Base-by-base conservation (phyloP, 345 rosid genomes). In the Draba incana region DNA sequence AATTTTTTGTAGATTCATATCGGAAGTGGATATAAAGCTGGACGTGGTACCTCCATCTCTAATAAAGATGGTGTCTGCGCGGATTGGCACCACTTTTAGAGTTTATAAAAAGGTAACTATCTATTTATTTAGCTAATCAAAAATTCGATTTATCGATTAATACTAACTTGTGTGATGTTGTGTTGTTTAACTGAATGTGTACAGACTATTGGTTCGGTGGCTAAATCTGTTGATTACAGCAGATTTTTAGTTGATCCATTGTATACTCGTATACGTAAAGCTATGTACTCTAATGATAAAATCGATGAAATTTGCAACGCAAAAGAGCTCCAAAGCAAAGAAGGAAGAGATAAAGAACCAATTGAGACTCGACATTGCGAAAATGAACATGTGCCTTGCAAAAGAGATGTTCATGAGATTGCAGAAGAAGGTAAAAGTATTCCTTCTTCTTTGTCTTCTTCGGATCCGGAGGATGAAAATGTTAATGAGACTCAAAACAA, bases 11-110 rank as follows among this genome's bases (percentile, higher is more conserved):
- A 94, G 99, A 84, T 82, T 84, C 12, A 88, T 94, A 28, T 84
- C 83, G 38, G 87, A 69, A 64, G 25, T 94, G 78, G 97, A 94
- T 84, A 52, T 88, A 70, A 94, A 91, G 92, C 66, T 94, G 77
- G 97, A 91, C 50, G 82, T 93, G 61, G 84, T 91, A 20, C 97
- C 97, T 64, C 88, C 97, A 35, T 77, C 85, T 60, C 88, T 93
- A 24, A 81, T 93, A 54, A 93, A 93, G 76, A 88, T 93, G 31
- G 78, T 88, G 64, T 79, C 97, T 16, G 87, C 97, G 79, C 97
- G 91, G 82, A 41, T 91, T 2, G 96, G 96, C 59, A 85, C 78
- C 75, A 91, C 97, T 69, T 94, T 94, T 79, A 80, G 75, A 78
- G 92, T 87, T 48, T 94, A 82, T 73, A 87, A 89, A 70, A 91